These are phyloP conservation scores for Yamadazyma songkhlaensis DNA, from an alignment of 1,139 yeast species.

Conservation along the genomic window DNA sequence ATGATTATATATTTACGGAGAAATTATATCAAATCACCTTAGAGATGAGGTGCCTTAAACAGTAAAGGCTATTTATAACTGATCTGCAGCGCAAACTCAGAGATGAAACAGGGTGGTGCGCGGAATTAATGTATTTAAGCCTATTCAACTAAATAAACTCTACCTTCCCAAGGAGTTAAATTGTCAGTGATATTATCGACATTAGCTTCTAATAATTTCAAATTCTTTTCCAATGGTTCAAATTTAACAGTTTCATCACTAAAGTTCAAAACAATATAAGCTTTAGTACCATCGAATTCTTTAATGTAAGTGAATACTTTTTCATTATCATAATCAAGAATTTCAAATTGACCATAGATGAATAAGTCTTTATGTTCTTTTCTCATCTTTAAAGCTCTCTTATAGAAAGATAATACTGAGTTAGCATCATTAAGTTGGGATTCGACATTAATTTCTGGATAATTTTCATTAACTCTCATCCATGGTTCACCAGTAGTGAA, in stretches of 20 bases:
- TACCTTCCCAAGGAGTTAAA: conserved; percentile 39
- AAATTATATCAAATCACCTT: background rate
- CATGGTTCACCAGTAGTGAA: conserved; percentile 52
- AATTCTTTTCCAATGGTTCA: conserved; percentile 14
- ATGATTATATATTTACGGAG: background rate
- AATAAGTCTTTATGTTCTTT: conserved; percentile 42
- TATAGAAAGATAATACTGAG: conserved; percentile 49
- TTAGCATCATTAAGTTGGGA: conserved; percentile 44
- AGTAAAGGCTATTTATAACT: no score
- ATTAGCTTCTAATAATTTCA: conserved; percentile 27
- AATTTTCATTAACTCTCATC: conserved; percentile 53
- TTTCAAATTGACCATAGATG: conserved; percentile 49
- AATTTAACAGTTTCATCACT: conserved; percentile 29
- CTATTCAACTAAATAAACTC: conserved; percentile 23
- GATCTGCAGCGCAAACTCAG: background rate
- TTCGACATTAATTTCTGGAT: conserved; percentile 47
- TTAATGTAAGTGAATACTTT: conserved; percentile 12
- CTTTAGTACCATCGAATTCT: conserved; percentile 15
- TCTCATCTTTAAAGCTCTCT: conserved; percentile 40
- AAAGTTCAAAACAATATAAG: conserved; percentile 48
- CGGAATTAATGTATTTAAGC: background rate
- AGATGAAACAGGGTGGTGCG: no score
- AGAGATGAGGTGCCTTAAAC: background rate
- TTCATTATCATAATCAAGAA: conserved; percentile 26
- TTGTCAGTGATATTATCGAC: conserved; percentile 17